phyloP scores from a whole-genome alignment of 1,139 yeast species.

The Sugiyamaella pinicola region DNA sequence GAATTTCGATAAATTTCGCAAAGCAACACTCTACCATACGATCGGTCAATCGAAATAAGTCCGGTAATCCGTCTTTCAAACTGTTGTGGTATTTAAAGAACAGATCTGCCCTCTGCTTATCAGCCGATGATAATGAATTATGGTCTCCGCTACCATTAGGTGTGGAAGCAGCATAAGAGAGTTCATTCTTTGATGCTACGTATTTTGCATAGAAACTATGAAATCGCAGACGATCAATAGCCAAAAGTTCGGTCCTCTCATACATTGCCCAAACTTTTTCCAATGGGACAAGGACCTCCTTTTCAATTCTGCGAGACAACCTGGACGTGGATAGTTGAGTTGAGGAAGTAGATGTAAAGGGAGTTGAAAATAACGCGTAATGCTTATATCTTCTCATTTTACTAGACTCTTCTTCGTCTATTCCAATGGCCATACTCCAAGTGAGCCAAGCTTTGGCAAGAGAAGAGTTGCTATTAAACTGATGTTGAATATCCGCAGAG shows the following conservation, averaged over 20 bases:
- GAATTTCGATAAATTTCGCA: constrained; percentile 33
- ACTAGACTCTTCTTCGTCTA: constrained; percentile 20
- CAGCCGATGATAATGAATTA: constrained; percentile 21
- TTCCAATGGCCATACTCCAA: constrained; percentile 30
- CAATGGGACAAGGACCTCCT: constrained; percentile 34
- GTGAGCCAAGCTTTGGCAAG: constrained; percentile 35
- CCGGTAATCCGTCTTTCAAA: constrained; percentile 38
- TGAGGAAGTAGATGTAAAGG: constrained; percentile 32
- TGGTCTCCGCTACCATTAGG: constrained; percentile 4
- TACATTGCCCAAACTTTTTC: constrained; percentile 33
- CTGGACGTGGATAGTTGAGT: constrained; percentile 33
- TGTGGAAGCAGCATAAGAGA: constrained; percentile 13
- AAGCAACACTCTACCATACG: constrained; percentile 32
- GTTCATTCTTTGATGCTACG: constrained; percentile 27
- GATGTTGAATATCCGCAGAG: constrained; percentile 30
- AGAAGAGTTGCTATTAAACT: constrained; percentile 32
- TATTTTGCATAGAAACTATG: constrained; percentile 33
- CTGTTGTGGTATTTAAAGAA: constrained; percentile 34
- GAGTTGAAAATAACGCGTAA: constrained; percentile 34
- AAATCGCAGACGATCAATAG: constrained; percentile 30
- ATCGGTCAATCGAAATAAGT: constrained; percentile 33
- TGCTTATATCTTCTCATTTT: constrained; percentile 29
- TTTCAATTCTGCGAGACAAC: constrained; percentile 31
- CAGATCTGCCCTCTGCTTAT: constrained; percentile 31
- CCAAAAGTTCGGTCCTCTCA: constrained; percentile 30